Conservation (phyloP, 805 yeast genomes). For the Suhomyces vadensis region DNA sequence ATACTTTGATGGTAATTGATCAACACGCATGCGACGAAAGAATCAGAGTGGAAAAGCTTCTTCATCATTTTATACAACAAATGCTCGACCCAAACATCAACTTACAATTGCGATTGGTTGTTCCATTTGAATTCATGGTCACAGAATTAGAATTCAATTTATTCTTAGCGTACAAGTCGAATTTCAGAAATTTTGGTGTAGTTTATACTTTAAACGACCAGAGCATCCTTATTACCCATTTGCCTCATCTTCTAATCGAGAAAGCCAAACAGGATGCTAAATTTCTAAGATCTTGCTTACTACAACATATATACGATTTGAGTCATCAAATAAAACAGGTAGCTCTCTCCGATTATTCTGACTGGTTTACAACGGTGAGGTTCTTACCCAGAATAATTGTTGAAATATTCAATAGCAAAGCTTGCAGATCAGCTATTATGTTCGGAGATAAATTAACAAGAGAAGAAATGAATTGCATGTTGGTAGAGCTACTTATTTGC, state of each 20-base stretch:
- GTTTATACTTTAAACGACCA: conserved; percentile 8
- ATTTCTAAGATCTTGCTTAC: conserved; percentile 37
- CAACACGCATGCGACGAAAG: conserved; percentile 90
- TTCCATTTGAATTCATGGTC: conserved; percentile 19
- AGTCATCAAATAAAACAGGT: conserved; percentile 27
- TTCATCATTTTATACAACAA: conserved; percentile 36
- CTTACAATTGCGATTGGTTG: conserved; percentile 10
- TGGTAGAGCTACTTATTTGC: conserved; percentile 49
- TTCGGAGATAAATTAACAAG: conserved; percentile 59
- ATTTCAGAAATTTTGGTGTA: conserved; percentile 22
- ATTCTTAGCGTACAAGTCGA: conserved; percentile 14
- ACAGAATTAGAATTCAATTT: conserved; percentile 27
- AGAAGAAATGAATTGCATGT: conserved; percentile 45
- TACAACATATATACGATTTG: conserved; percentile 49
- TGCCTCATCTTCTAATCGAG: conserved; percentile 45
- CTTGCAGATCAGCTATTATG: conserved; percentile 70
- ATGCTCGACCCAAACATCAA: conserved; percentile 19
- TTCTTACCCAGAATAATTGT: conserved; percentile 51
- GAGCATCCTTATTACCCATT: conserved; percentile 33
- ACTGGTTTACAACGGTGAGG: conserved; percentile 23
- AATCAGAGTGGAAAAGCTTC: conserved; percentile 54
- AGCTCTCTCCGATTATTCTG: conserved; percentile 1
- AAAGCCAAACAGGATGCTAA: conserved; percentile 27
- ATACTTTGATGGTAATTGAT: conserved; percentile 52
- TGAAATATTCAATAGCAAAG: conserved; percentile 56